Evolutionary conservation across 1,139 yeast species (phyloP).

Genomic region (Kazachstania sp.): DNA sequence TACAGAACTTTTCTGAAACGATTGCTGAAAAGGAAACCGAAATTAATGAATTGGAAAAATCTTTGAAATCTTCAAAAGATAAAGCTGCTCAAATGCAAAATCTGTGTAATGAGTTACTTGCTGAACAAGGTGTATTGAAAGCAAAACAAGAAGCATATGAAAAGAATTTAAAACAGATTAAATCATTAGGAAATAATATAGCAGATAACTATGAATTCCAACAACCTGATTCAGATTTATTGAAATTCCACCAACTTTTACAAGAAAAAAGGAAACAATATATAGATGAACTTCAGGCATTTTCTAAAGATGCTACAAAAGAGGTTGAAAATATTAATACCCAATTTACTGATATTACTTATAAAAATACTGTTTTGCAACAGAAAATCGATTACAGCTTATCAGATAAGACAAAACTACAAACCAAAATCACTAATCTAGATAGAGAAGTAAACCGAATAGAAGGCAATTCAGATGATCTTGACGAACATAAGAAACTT

Average conservation of each 20-base stretch:
- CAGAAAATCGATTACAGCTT: constrained; percentile 22
- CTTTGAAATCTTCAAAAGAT: constrained; percentile 16
- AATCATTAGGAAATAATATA: not conserved
- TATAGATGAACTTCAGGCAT: not conserved
- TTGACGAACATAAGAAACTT: constrained; percentile 11
- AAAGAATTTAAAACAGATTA: constrained; percentile 30
- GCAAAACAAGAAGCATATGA: constrained; percentile 44
- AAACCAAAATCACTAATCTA: constrained; percentile 28
- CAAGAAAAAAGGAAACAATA: not conserved
- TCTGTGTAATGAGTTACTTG: constrained; percentile 37
- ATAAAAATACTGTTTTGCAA: constrained; percentile 15
- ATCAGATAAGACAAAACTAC: constrained; percentile 27
- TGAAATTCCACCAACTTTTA: not conserved
- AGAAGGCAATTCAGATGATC: constrained; percentile 13
- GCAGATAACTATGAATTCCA: not conserved
- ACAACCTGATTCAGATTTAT: not conserved
- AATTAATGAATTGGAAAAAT: constrained; percentile 21
- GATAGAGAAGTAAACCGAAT: constrained; percentile 8
- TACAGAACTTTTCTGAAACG: constrained; percentile 46
- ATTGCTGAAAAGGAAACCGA: constrained; percentile 35
- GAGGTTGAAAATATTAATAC: constrained; percentile 23
- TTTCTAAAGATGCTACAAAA: not conserved
- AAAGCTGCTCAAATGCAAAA: constrained; percentile 11
- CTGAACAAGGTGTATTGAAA: constrained; percentile 51
- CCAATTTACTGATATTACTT: constrained; percentile 9